Evolutionary conservation across 2,329 filamentous ascomycete genomes (phyloP).

Genomic region (Coniochaeta sp.): DNA sequence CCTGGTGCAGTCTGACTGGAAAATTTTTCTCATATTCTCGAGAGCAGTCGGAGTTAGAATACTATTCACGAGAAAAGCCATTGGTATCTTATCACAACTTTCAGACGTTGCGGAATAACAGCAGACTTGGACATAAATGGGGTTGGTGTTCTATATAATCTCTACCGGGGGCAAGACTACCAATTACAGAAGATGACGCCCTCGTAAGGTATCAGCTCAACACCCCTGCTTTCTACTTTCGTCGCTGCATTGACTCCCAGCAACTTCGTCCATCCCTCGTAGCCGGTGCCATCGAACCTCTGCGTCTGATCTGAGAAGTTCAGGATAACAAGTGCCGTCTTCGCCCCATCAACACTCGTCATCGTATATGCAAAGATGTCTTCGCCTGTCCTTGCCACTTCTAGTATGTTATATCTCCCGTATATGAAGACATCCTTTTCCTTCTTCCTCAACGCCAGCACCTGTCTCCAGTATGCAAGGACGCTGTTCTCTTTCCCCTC

Average conservation of each 20-base stretch:
- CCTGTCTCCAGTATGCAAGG: conserved; percentile 50
- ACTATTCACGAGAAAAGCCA: neutral
- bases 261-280: neutral
- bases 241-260: neutral
- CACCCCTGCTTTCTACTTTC: neutral
- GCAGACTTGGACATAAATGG: neutral
- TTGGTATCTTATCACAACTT: neutral
- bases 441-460: conserved; percentile 42
- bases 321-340: conserved; percentile 24
- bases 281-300: neutral
- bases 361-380: conserved; percentile 33
- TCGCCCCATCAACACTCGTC: conserved; percentile 35
- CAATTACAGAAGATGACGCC: conserved; percentile 1
- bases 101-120: too few species aligned
- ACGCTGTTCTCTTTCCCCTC: conserved; percentile 37
- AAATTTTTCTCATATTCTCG: too few species aligned
- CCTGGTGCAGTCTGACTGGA: neutral
- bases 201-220: neutral
- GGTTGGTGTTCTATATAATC: neutral
- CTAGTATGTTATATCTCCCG: conserved; percentile 45
- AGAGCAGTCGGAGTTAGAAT: too few species aligned
- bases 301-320: conserved; percentile 32
- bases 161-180: neutral
- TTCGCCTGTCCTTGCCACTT: conserved; percentile 37
- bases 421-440: conserved; percentile 54